These are phyloP conservation scores for Sutorius eximius DNA, from an alignment of 1,284 basidiomycete species.

Conservation along the genomic window DNA sequence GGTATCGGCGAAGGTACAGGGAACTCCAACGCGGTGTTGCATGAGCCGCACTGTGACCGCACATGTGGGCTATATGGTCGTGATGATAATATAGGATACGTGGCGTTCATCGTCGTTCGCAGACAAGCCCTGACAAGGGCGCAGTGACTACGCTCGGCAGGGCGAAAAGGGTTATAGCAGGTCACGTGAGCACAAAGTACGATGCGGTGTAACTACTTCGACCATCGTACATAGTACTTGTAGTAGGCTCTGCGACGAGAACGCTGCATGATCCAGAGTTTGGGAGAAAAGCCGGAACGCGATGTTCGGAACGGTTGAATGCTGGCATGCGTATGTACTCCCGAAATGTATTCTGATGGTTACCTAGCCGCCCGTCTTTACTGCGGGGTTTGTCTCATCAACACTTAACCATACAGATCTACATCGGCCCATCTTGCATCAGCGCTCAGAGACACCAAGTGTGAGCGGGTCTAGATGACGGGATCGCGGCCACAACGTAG, in stretches of 20 bases:
- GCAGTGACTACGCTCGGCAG: neutral
- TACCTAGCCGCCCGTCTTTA: neutral
- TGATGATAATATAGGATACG: slow-evolving; percentile 49
- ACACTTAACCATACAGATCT: neutral
- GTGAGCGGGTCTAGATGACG: neutral
- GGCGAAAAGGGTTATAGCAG: slow-evolving; percentile 5
- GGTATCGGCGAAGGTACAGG: slow-evolving; percentile 66
- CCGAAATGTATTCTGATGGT: neutral
- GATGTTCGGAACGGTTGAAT: neutral
- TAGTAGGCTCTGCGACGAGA: neutral
- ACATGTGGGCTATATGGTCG: slow-evolving; percentile 65
- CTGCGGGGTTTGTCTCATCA: neutral
- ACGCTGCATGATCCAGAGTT: neutral
- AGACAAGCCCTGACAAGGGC: slow-evolving; percentile 1
- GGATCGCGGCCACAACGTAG: neutral
- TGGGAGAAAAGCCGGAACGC: neutral
- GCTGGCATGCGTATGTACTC: no score
- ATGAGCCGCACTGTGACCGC: slow-evolving; percentile 60
- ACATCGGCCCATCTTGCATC: neutral
- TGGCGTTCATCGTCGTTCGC: slow-evolving; percentile 32
- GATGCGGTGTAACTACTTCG: neutral
- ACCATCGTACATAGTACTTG: neutral
- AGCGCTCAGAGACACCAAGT: neutral
- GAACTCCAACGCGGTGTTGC: slow-evolving; percentile 70
- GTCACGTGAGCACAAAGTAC: slow-evolving; percentile 18